Evolutionary conservation across 345 rosid genomes (phyloP).

Genomic region (Boechera retrofracta): DNA sequence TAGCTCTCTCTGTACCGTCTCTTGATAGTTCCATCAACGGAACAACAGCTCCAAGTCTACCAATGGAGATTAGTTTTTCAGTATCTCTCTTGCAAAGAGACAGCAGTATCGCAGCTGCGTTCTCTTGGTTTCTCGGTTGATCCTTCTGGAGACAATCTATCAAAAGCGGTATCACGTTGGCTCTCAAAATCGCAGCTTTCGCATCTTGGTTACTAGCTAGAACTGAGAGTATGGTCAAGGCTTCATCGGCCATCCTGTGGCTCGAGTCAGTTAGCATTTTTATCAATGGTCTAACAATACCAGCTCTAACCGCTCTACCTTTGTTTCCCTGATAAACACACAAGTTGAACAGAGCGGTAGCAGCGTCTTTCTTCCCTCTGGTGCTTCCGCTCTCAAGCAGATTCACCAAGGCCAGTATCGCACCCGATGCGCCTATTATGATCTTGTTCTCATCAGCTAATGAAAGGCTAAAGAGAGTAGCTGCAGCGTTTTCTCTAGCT

Average conservation of each 20-base stretch:
- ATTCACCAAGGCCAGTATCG: conserved; percentile 77
- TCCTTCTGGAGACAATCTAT: conserved; percentile 70
- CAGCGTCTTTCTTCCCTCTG: conserved; percentile 96
- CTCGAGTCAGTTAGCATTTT: conserved; percentile 71
- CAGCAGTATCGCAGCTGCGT: conserved; percentile 82
- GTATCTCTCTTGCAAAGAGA: conserved; percentile 84
- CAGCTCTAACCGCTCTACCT: conserved; percentile 89
- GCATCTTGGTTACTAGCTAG: conserved; percentile 80
- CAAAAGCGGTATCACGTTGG: conserved; percentile 63
- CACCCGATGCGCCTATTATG: conserved; percentile 88
- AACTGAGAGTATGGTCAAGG: conserved; percentile 79
- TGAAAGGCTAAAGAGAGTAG: conserved; percentile 91
- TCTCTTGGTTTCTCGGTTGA: conserved; percentile 76
- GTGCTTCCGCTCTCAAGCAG: conserved; percentile 70
- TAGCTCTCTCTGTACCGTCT: conserved; percentile 91
- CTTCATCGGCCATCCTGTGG: conserved; percentile 70
- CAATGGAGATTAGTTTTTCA: conserved; percentile 63
- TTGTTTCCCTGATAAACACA: conserved; percentile 88
- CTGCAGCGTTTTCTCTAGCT: conserved; percentile 94
- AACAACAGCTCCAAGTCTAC: conserved; percentile 81
- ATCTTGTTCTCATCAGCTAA: conserved; percentile 90
- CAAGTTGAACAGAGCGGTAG: conserved; percentile 86
- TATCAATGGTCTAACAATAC: conserved; percentile 66
- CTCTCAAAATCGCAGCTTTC: conserved; percentile 68
- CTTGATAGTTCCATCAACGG: conserved; percentile 82